Base-by-base conservation (phyloP, 225 moss, liverwort and hornwort species). In the Sphagnum tenellum region DNA sequence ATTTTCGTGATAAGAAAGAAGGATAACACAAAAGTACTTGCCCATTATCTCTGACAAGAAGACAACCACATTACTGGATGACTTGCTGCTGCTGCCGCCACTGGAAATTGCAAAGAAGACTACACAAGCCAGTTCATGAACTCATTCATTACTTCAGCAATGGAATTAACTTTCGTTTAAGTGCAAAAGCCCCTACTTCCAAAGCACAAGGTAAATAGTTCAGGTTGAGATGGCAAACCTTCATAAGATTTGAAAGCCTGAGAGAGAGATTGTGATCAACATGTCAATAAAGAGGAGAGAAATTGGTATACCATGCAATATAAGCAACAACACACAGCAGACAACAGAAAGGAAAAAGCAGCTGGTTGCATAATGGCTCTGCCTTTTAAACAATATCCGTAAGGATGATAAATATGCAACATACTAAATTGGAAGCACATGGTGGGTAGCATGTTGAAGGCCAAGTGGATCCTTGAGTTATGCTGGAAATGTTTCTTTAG, bases 51-150 rank as follows among this genome's bases (percentile, higher is more conserved):
- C 86, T 45, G 86, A 73, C 10, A 86, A 56, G 60, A 86, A 86
- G 55, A 86, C 79, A 59, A 86, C 86, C 6, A 86, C 74, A 73
- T 82, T 86, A 62, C 82, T 86, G 4, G 82, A 77, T 59, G 79
- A 77, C 62, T 74, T 76, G 64, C 79, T 86, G 55, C 86, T 81
- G 62, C 57, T 50, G 29, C 29, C 29, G 46, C 69, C 74, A 50
- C 86, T 79, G 44, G 82, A 79, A 57, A 86, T 77, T 3, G 86
- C 86, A 71, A 86, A 86, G 75, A 86, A 82, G 68, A 86, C 86
- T 86, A 79, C 66, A 62, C 47, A 7, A 29, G 29, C 29, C 29
- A 29, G 29, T 29, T 29, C 29, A 29, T 29, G 29, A 29, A 29
- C 29, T 29, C 29, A 29, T 29, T 29, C 29, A 29, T 29, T 29